Evolutionary conservation across 192 early-diverging fungal species (phyloP).

Genomic region (Backusella sp.): DNA sequence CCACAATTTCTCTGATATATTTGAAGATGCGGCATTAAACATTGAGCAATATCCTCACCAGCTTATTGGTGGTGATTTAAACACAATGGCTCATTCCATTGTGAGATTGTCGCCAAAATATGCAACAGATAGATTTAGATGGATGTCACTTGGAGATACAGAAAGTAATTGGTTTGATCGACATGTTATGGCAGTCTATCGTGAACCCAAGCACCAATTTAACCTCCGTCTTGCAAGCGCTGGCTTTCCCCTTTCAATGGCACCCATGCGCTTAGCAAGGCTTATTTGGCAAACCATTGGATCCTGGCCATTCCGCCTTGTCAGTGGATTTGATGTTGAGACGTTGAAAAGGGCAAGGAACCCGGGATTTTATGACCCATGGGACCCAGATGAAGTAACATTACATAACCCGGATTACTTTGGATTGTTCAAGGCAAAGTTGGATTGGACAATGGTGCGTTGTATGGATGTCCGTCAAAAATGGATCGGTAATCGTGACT

Average conservation of each 20-base stretch:
- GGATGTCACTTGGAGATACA: slow-evolving; percentile 57
- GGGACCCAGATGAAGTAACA: slow-evolving; percentile 60
- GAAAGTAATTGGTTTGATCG: slow-evolving; percentile 73
- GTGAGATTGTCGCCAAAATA: slow-evolving; percentile 66
- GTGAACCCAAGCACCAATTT: slow-evolving; percentile 2
- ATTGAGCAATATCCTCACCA: slow-evolving; percentile 57
- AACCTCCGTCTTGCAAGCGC: not conserved
- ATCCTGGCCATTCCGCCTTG: not conserved
- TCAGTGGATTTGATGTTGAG: slow-evolving; percentile 41
- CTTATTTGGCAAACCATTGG: slow-evolving; percentile 3
- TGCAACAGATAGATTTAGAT: slow-evolving; percentile 63
- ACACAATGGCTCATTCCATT: slow-evolving; percentile 78
- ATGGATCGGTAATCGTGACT: slow-evolving; percentile 64
- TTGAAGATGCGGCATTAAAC: slow-evolving; percentile 54
- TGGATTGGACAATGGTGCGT: slow-evolving; percentile 70
- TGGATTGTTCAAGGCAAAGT: slow-evolving; percentile 68
- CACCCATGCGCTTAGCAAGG: not conserved
- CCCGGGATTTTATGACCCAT: slow-evolving; percentile 77
- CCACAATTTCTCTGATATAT: slow-evolving; percentile 65
- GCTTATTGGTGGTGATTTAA: slow-evolving; percentile 72
- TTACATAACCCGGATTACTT: slow-evolving; percentile 59
- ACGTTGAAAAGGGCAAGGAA: slow-evolving; percentile 57
- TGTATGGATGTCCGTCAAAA: slow-evolving; percentile 49
- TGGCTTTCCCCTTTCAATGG: slow-evolving; percentile 6
- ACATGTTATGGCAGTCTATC: slow-evolving; percentile 43